Evolutionary conservation across 768 basidiomycete genomes (phyloP), one percentile per base, ranked within the genome.

Genomic region (Lactifluus echinatus): DNA sequence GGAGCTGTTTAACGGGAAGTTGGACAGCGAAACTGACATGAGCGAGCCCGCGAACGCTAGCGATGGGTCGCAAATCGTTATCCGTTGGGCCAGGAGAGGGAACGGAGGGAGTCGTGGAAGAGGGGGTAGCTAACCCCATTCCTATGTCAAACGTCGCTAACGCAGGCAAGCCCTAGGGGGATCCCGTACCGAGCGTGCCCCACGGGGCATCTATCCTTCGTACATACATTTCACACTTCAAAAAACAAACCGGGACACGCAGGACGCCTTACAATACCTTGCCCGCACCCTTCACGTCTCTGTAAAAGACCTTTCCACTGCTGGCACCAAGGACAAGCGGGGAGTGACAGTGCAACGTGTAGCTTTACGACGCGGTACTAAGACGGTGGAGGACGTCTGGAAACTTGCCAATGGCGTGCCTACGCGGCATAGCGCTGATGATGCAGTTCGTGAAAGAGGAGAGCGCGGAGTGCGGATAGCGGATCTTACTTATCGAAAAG

Each of bases 311-410:
- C 75, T 99, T 8, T 82, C 85, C 23, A 87, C 93, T 24, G 91
- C 93, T 3, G 96, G 96, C 0, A 99, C 96, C 8, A 99, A 99
- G 68, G 96, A 99, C 72, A 99, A 98, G 68, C 87, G 96, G 33
- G 96, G 93, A 0, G 92, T 98, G 15, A 98, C 96, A 1, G 84
- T 90, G 1, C 96, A 99, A 68, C 83, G 92, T 1, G 92, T 98
- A 17, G 86, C 87, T 3, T 68, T 97, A 15, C 80, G 81, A 53
- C 78, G 93, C 15, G 80, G 82, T n/a, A 80, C 76, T 55, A 87
- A 87, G 69, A 85, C 83, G 0, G 81, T 89, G 1, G 85, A 87
- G 59, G 83, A 90, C 56, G 80, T 97, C 3, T 99, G 94, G 94
- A 85, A 76, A 63, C 73, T 82, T 44, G 82, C 80, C 2, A 94